Base-by-base conservation (phyloP, 495 filamentous ascomycete genomes). In the Penicillium psychrofluorescens region DNA sequence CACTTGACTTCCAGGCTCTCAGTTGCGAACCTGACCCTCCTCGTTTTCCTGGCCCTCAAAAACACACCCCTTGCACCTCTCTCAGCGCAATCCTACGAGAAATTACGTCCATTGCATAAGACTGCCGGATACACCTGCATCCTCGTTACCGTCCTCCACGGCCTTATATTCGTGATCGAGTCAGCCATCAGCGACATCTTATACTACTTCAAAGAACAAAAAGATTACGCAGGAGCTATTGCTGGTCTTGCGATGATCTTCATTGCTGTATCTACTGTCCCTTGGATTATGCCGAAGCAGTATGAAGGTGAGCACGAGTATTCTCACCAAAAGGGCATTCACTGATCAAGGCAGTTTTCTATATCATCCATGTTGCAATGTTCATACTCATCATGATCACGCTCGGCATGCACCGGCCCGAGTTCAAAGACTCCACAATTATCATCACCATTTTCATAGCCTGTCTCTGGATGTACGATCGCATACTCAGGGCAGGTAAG, bases 61-160 rank as follows among this genome's bases (percentile, higher is more conserved):
- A 80, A 82, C 50, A 81, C 77, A 0, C 79, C 79, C 29, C 51
- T 83, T 13, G 74, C 77, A 28, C 64, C 73, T 29, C 47, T 83
- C 16, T 76, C 73, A 8, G 72, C 73, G 12, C 74, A 75, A 37
- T 81, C 78, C 8, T 81, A 83, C 51, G 79, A 83, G 44, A 61
- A 74, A 13, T 68, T 83, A 29, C 81, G 81, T 45, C 67, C 68
- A 29, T 69, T 83, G 13, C 79, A 83, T 54, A 74, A 73, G 42
- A 68, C 72, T 36, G 73, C 70, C 30, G 79, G 79, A 22, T 79
- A 78, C 46, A 73, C 71, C 8, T 77, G 72, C 32, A 61, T 80
- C 33, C 13, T 61, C 6, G 59, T 55, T 31, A 55, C 65, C 38
- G 50, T 76, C 22, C 32, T 78, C 8, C 78, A 80, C 41, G 63